These are phyloP conservation scores for Citeromyces hawaiiensis DNA, from an alignment of 1,139 yeast species.

Conservation along the genomic window DNA sequence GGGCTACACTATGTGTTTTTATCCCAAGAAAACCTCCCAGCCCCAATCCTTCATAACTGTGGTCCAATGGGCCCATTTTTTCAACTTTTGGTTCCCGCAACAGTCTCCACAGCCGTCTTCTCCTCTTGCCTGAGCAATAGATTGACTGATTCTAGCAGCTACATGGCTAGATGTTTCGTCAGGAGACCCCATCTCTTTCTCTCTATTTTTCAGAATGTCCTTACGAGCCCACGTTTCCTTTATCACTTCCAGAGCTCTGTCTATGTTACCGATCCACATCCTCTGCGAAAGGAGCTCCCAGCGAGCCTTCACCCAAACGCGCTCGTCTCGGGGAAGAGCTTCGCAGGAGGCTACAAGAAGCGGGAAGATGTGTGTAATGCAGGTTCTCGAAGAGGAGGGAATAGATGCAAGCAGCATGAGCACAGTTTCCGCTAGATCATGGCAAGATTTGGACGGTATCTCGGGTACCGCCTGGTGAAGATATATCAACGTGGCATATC, in stretches of 20 bases:
- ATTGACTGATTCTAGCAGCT: slow-evolving; percentile 12
- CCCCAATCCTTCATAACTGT: slow-evolving; percentile 64
- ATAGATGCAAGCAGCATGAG: slow-evolving; percentile 48
- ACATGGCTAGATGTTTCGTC: slow-evolving; percentile 16
- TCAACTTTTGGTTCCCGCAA: slow-evolving; percentile 22
- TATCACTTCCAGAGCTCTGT: slow-evolving; percentile 53
- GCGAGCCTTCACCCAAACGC: slow-evolving; percentile 47
- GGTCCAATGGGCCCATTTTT: slow-evolving; percentile 53
- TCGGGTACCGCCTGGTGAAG: slow-evolving; percentile 63
- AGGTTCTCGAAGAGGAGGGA: slow-evolving; percentile 43
- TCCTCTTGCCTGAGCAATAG: slow-evolving; percentile 21
- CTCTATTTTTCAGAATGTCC: slow-evolving; percentile 23
- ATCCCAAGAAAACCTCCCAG: slow-evolving; percentile 51
- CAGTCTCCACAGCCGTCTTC: slow-evolving; percentile 23
- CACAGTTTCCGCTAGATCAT: slow-evolving; percentile 44
- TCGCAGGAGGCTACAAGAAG: slow-evolving; percentile 53
- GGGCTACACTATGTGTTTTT: too few relatives aligned
- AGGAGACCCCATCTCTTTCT: slow-evolving; percentile 9
- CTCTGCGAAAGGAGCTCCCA: slow-evolving; percentile 41
- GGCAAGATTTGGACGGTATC: slow-evolving; percentile 41
- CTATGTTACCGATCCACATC: slow-evolving; percentile 55
- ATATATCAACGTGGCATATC: slow-evolving; percentile 43
- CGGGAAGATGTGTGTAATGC: slow-evolving; percentile 51
- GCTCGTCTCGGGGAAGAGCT: slow-evolving; percentile 40
- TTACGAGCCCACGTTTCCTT: slow-evolving; percentile 58